A percentile compares a stretch with the other conserved stretches of the same genome.
Evolutionary conservation across 371 early-diverging fungal species (phyloP).

Genomic region (Mortierella sp.): DNA sequence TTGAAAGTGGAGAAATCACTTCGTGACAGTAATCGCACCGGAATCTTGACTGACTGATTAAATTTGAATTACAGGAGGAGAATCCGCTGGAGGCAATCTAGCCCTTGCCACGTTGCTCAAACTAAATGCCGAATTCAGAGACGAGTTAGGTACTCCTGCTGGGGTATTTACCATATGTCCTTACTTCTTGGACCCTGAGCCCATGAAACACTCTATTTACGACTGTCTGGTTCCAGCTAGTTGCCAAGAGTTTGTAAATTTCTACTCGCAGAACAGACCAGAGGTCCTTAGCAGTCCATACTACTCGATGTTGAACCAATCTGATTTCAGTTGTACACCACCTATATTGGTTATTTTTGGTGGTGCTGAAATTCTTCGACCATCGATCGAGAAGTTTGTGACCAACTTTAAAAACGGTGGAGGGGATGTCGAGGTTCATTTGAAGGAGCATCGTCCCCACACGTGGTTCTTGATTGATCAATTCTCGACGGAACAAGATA

Average conservation of each 20-base stretch:
- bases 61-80: neutral
- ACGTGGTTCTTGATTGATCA: conserved; percentile 11
- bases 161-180: conserved; percentile 12
- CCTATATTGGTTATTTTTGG: conserved; percentile 15
- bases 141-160: conserved; percentile 9
- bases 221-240: conserved; percentile 6
- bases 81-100: conserved; percentile 31
- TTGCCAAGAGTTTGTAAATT: neutral
- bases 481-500: conserved; percentile 10
- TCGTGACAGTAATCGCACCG: too few species aligned
- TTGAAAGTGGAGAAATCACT: neutral
- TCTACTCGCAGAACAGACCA: conserved; percentile 7
- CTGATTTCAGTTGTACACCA: conserved; percentile 5
- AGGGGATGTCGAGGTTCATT: neutral
- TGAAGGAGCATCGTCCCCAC: conserved; percentile 10
- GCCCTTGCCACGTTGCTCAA: conserved; percentile 11
- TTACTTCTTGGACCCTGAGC: conserved; percentile 2
- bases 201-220: neutral
- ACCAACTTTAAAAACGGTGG: conserved; percentile 5
- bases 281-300: conserved; percentile 8
- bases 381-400: conserved; percentile 19
- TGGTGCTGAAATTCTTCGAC: conserved; percentile 4
- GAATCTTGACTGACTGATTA: too few species aligned
- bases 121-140: conserved; percentile 9
- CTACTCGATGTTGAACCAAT: conserved; percentile 9